These are phyloP conservation scores for Quercus gilva DNA, from an alignment of 306 rosid species.

Conservation along the genomic window DNA sequence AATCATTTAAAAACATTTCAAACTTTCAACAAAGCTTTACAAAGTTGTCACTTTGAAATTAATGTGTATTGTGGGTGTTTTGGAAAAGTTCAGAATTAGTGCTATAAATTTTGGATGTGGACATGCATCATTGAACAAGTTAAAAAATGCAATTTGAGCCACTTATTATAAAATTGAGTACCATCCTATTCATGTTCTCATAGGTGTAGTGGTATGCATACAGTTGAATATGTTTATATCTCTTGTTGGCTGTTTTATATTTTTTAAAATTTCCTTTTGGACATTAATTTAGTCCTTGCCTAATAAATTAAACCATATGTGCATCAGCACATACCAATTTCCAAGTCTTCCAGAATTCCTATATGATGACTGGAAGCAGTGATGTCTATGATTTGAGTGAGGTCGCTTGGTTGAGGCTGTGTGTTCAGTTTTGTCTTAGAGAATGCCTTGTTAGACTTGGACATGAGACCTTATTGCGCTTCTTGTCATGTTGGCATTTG, in stretches of 20 bases:
- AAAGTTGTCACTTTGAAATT: background rate
- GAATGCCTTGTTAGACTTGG: too few relatives aligned
- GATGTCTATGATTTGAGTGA: too few relatives aligned
- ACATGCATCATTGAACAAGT: background rate
- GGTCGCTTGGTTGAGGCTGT: background rate
- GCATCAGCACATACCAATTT: too few relatives aligned
- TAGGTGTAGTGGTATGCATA: background rate
- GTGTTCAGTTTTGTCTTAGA: background rate
- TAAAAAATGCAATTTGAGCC: background rate
- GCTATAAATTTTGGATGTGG: background rate
- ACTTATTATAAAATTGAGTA: background rate
- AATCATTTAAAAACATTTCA: too few relatives aligned
- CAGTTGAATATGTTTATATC: background rate
- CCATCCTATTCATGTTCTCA: background rate
- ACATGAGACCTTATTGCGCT: too few relatives aligned
- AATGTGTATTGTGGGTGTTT: background rate
- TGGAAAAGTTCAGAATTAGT: background rate
- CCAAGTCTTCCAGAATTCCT: too few relatives aligned
- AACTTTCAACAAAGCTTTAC: too few relatives aligned
- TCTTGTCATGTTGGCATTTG: background rate
- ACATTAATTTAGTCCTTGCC: background rate
- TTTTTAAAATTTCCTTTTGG: background rate
- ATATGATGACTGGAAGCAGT: too few relatives aligned
- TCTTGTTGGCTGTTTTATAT: background rate
- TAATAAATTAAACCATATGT: background rate